phyloP scores from a whole-genome alignment of 495 filamentous ascomycete species.

The Neurospora tetrasperma region DNA sequence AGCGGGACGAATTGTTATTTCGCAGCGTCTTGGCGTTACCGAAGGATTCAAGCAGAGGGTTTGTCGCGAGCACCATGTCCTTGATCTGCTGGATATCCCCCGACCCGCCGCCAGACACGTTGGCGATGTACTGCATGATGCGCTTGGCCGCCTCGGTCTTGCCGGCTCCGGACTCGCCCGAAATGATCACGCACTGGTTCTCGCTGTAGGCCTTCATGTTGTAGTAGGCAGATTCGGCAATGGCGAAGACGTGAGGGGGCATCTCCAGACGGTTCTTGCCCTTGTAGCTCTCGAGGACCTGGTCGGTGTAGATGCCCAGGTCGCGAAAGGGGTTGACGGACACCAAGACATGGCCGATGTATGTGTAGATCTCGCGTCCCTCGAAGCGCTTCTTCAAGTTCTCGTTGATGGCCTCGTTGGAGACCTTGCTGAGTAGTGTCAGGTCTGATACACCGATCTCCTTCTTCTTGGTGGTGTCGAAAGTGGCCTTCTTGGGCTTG shows the following conservation, averaged over 20 bases:
- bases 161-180: slow-evolving; percentile 94
- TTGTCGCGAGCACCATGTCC: slow-evolving; percentile 97
- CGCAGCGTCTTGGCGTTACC: slow-evolving; percentile 96
- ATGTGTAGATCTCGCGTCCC: slow-evolving; percentile 96
- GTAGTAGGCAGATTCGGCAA: slow-evolving; percentile 94
- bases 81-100: slow-evolving; percentile 96
- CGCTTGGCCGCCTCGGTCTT: slow-evolving; percentile 99
- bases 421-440: slow-evolving; percentile 94
- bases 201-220: slow-evolving; percentile 99
- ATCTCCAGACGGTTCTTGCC: slow-evolving; percentile 95
- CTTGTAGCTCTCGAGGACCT: slow-evolving; percentile 79
- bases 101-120: slow-evolving; percentile 78
- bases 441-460: slow-evolving; percentile 97
- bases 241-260: slow-evolving; percentile 94
- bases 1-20: slow-evolving; percentile 98
- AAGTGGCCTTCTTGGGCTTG: slow-evolving; percentile 88
- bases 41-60: slow-evolving; percentile 93
- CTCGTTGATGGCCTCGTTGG: slow-evolving; percentile 98
- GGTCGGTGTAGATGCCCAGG: slow-evolving; percentile 95
- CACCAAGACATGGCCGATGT: slow-evolving; percentile 99
- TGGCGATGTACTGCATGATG: slow-evolving; percentile 99
- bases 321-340: slow-evolving; percentile 99
- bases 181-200: slow-evolving; percentile 99
- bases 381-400: slow-evolving; percentile 97
- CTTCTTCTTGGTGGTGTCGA: slow-evolving; percentile 96